These are phyloP conservation scores for Blepharisma stoltei DNA, from an alignment of 73 alveolate species.

Conservation along the genomic window DNA sequence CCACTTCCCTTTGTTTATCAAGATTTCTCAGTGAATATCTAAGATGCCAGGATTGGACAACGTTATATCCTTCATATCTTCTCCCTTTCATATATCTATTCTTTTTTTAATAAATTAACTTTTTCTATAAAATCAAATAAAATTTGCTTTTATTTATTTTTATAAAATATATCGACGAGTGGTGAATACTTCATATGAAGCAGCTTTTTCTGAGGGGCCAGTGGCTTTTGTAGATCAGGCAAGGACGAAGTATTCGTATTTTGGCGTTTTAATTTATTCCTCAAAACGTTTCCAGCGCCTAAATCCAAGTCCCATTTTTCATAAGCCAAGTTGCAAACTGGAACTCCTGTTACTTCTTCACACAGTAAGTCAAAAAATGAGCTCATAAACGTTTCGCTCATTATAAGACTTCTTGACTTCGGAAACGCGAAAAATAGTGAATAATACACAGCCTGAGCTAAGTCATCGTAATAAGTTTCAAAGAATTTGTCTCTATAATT, in stretches of 20 bases:
- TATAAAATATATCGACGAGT: slow-evolving; percentile 42
- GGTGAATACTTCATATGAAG: slow-evolving; percentile 65
- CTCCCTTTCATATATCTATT: neutral
- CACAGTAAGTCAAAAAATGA: slow-evolving; percentile 38
- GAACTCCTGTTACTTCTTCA: slow-evolving; percentile 73
- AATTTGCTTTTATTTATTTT: too few species aligned
- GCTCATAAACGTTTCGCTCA: slow-evolving; percentile 42
- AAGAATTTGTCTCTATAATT: slow-evolving; percentile 47
- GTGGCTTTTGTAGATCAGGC: slow-evolving; percentile 37
- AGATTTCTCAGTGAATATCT: slow-evolving; percentile 10
- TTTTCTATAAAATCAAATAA: too few species aligned
- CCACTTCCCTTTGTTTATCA: slow-evolving; percentile 19
- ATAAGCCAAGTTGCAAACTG: slow-evolving; percentile 49
- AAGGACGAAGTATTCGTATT: slow-evolving; percentile 35
- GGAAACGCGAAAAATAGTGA: slow-evolving; percentile 82
- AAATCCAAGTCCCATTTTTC: slow-evolving; percentile 78
- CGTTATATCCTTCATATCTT: slow-evolving; percentile 31
- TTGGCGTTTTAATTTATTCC: slow-evolving; percentile 42
- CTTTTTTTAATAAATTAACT: too few species aligned
- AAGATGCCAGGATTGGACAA: neutral
- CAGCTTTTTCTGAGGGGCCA: slow-evolving; percentile 6
- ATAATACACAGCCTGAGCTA: slow-evolving; percentile 77
- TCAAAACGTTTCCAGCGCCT: slow-evolving; percentile 74
- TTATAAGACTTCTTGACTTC: slow-evolving; percentile 61
- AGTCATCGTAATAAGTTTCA: slow-evolving; percentile 63